A percentile compares a stretch with the other conserved stretches of the same genome.
Conservation (phyloP, 2,329 filamentous ascomycete species). For the Neobulgaria alba region DNA sequence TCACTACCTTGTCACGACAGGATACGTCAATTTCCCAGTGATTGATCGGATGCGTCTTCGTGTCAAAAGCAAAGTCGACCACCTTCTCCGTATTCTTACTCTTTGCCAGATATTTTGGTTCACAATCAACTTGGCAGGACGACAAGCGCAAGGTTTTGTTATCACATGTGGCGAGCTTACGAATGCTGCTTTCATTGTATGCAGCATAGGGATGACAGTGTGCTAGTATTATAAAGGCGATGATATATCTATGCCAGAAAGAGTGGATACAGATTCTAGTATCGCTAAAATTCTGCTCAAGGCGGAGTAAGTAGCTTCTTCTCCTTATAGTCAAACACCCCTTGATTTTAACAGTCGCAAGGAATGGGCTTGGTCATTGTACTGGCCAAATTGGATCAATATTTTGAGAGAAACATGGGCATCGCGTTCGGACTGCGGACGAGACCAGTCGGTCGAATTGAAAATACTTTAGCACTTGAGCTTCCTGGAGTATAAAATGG, state of each 20-base stretch:
- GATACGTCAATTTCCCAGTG: constrained; percentile 25
- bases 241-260: constrained; percentile 11
- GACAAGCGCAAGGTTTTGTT: constrained; percentile 8
- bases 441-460: constrained; percentile 5
- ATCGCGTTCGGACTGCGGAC: constrained; percentile 7
- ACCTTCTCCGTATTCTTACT: constrained; percentile 21
- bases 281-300: constrained; percentile 15
- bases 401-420: constrained; percentile 10
- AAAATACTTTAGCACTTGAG: constrained; percentile 11
- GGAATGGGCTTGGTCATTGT: constrained; percentile 12
- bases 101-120: constrained; percentile 23
- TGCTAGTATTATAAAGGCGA: constrained; percentile 19
- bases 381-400: constrained; percentile 14
- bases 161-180: constrained; percentile 21
- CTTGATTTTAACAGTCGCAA: constrained; percentile 27
- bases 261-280: constrained; percentile 5
- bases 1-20: constrained; percentile 25
- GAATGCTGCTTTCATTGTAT: constrained; percentile 17
- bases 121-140: constrained; percentile 10
- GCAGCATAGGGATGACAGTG: constrained; percentile 9
- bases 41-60: constrained; percentile 22
- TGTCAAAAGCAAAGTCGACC: constrained; percentile 28
- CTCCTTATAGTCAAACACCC: constrained; percentile 27
- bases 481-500: no score
- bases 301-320: constrained; percentile 4